A percentile compares a stretch with the other conserved stretches of the same genome.
These are phyloP conservation scores for Termitomyces sp. DNA, from an alignment of 768 basidiomycete genomes.

Conservation along the genomic window DNA sequence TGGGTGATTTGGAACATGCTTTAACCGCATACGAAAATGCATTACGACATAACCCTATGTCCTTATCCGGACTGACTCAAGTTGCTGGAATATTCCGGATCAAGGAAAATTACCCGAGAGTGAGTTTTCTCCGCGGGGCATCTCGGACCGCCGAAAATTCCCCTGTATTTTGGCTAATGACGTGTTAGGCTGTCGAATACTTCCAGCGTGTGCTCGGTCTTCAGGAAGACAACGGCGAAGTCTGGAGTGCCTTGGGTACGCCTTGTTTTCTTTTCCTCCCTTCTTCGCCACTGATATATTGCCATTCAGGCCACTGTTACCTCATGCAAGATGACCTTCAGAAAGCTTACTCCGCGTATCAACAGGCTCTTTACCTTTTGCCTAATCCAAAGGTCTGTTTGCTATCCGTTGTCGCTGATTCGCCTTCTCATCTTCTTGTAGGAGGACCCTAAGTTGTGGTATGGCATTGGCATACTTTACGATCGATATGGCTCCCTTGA, in stretches of 20 bases:
- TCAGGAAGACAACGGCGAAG: constrained; percentile 96
- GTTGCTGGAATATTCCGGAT: constrained; percentile 96
- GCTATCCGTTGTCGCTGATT: constrained; percentile 9
- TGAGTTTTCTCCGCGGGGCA: constrained; percentile 42
- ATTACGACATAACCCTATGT: constrained; percentile 90
- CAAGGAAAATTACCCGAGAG: constrained; percentile 97
- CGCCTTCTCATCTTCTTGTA: constrained; percentile 19
- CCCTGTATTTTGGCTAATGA: constrained; percentile 27
- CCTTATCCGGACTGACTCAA: constrained; percentile 85
- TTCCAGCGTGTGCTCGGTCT: constrained; percentile 89
- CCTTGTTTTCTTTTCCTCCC: constrained; percentile 18
- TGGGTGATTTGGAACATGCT: constrained; percentile 91
- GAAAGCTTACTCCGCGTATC: constrained; percentile 97
- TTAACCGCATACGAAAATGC: constrained; percentile 93
- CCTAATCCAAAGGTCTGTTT: constrained; percentile 83
- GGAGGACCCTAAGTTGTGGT: constrained; percentile 99
- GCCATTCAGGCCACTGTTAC: constrained; percentile 80
- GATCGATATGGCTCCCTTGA: constrained; percentile 98
- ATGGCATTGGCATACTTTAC: constrained; percentile 98
- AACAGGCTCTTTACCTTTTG: constrained; percentile 93
- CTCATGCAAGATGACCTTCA: constrained; percentile 99
- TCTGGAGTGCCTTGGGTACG: constrained; percentile 92
- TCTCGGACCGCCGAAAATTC: constrained; percentile 21
- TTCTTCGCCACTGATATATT: constrained; percentile 15
- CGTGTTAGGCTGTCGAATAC: constrained; percentile 87